Evolutionary conservation across 2,329 filamentous ascomycete genomes (phyloP).

Genomic region (Aspergillus sp.): DNA sequence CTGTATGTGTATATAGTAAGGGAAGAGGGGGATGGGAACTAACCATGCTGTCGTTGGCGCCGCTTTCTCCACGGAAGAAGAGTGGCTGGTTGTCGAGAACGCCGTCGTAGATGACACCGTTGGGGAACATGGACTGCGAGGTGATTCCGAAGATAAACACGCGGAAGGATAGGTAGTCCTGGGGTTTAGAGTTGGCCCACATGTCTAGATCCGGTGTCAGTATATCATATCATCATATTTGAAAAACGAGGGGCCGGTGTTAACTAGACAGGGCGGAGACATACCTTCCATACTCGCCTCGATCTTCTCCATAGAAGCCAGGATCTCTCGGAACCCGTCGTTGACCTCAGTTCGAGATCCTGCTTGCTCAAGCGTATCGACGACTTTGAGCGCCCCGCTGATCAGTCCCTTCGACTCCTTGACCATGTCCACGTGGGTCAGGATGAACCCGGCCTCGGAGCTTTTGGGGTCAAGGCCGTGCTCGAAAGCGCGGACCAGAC

Average conservation of each 20-base stretch:
- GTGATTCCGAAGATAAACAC: constrained; percentile 98
- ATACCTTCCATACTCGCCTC: constrained; percentile 76
- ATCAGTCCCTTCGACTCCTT: constrained; percentile 78
- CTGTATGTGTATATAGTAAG: no score
- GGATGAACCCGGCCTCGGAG: constrained; percentile 93
- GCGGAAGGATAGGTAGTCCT: constrained; percentile 83
- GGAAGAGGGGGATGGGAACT: constrained; percentile 7
- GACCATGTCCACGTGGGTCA: constrained; percentile 95
- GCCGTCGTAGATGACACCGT: constrained; percentile 87
- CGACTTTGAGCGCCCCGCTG: constrained; percentile 65
- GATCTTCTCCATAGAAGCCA: constrained; percentile 66
- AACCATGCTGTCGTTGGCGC: constrained; percentile 90
- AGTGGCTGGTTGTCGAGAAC: constrained; percentile 69
- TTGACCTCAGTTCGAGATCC: constrained; percentile 62
- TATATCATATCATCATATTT: neutral
- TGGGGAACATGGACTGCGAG: constrained; percentile 87
- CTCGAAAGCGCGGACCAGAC: constrained; percentile 88
- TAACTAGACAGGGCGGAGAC: constrained; percentile 18
- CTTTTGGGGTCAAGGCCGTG: constrained; percentile 80
- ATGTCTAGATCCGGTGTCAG: constrained; percentile 55
- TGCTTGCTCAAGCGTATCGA: constrained; percentile 56
- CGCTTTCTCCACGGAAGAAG: constrained; percentile 86
- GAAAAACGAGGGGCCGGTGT: no score
- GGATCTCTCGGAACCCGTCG: constrained; percentile 60
- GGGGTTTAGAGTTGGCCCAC: constrained; percentile 85